phyloP scores from a whole-genome alignment of 2,329 filamentous ascomycete species.

The Alternaria sp. region DNA sequence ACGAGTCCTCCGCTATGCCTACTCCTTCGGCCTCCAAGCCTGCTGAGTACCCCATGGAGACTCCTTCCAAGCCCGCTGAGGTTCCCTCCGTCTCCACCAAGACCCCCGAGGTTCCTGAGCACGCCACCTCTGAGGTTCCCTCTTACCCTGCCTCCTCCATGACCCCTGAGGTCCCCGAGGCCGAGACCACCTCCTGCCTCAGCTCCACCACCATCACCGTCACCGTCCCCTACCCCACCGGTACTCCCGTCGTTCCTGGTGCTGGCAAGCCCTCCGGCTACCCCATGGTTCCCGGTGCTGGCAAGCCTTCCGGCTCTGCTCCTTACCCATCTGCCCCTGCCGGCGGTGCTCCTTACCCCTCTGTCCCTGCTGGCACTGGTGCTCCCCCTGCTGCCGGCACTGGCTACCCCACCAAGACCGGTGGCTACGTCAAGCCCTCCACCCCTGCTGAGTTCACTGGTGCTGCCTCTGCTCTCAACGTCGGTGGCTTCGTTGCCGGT shows the following conservation, averaged over 20 bases:
- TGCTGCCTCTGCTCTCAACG: slow-evolving; percentile 46
- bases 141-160: slow-evolving; percentile 1
- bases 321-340: slow-evolving; percentile 17
- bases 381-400: slow-evolving; percentile 26
- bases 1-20: slow-evolving; percentile 8
- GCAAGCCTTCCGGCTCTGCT: slow-evolving; percentile 12
- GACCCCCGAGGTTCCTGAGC: slow-evolving; percentile 15
- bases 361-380: slow-evolving; percentile 17
- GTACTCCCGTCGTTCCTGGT: slow-evolving; percentile 21
- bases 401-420: slow-evolving; percentile 40
- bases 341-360: slow-evolving; percentile 18
- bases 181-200: slow-evolving; percentile 39
- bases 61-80: slow-evolving; percentile 10
- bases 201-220: slow-evolving; percentile 53
- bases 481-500: slow-evolving; percentile 48
- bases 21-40: slow-evolving; percentile 8
- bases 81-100: slow-evolving; percentile 2
- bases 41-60: slow-evolving; percentile 1
- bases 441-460: slow-evolving; percentile 46
- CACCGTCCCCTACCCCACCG: slow-evolving; percentile 51
- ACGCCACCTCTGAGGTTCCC: slow-evolving; percentile 11
- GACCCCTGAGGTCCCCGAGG: slow-evolving; percentile 14
- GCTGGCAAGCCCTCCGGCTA: slow-evolving; percentile 38
- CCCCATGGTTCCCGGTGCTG: slow-evolving; percentile 11
- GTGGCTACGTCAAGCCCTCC: slow-evolving; percentile 40